These are phyloP conservation scores for Helicostylum pulchrum DNA, from an alignment of 192 early-diverging fungal species.

Conservation along the genomic window DNA sequence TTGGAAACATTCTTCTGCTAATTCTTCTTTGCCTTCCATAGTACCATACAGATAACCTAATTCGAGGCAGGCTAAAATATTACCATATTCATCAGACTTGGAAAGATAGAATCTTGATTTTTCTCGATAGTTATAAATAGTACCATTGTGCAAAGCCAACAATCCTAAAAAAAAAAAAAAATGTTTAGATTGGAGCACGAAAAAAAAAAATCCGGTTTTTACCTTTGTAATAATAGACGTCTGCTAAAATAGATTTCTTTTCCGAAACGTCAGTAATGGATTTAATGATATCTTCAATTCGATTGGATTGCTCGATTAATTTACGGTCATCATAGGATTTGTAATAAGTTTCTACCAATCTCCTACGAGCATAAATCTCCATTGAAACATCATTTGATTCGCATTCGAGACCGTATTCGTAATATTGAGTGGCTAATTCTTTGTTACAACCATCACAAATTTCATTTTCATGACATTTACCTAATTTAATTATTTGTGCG, in stretches of 20 bases:
- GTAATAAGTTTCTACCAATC: constrained; percentile 1
- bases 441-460: neutral
- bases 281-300: too few species aligned
- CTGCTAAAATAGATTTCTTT: too few species aligned
- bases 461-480: neutral
- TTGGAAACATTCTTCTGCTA: neutral
- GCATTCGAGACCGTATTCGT: neutral
- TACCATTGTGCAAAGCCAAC: too few species aligned
- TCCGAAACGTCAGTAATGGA: too few species aligned
- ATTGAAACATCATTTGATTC: neutral
- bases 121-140: too few species aligned
- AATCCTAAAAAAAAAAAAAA: too few species aligned
- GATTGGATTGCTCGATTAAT: too few species aligned
- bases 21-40: neutral
- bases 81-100: neutral
- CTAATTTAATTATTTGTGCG: neutral
- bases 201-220: too few species aligned
- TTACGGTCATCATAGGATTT: neutral
- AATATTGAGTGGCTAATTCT: neutral
- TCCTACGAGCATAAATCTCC: neutral
- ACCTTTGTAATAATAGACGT: too few species aligned
- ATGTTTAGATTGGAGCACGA: too few species aligned
- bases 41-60: neutral
- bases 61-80: neutral
- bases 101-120: too few species aligned